Evolutionary conservation across 2,329 filamentous ascomycete species (phyloP), one percentile per base, ranked within the genome.

Genomic region (Aspergillus novoparasiticus): DNA sequence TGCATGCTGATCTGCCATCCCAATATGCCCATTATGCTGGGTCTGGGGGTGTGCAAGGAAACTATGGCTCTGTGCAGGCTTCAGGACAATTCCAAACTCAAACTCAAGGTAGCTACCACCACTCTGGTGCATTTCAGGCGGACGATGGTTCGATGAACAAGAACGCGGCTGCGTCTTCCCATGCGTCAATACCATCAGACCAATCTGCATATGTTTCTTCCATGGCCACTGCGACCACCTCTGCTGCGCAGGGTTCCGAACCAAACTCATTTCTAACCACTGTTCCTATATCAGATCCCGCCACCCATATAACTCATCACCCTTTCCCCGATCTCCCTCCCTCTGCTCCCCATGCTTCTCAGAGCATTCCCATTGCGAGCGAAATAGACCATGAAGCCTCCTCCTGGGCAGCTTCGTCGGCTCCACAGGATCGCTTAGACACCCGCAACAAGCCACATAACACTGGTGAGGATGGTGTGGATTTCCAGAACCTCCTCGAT

Each of bases 401-500:
- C 61, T 65, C 65, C 54, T 69, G 69, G 65, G 50, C 65, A 41
- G 64, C 65, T 55, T 65, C 66, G 57, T 59, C 70, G 41, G 63
- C 64, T 55, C 57, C 67, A 60, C 66, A 69, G 41, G 60, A 69
- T 58, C 70, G 65, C 62, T 60, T 73, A 72, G 68, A 72, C 62
- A 34, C 64, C 58, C 69, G 68, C 60, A 66, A 71, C 60, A 67
- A 53, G 51, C 65, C 67, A 30, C 62, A 71, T 66, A 67, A 64
- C 57, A 62, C 66, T 63, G 67, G 67, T 62, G 73, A 78, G 65
- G 73, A 72, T 60, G 81, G 79, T 64, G 78, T 83, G 71, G 79
- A 82, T 70, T 81, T 81, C 68, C 81, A 83, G 71, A 80, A 76
- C 61, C 71, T 83, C 61, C 77, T 83, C 70, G 80, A 83, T 75